Percentiles rank a stretch among this genome's conserved stretches.
Evolutionary conservation across 78 protist genomes (phyloP).

Genomic region (Salpingoeca rosetta): DNA sequence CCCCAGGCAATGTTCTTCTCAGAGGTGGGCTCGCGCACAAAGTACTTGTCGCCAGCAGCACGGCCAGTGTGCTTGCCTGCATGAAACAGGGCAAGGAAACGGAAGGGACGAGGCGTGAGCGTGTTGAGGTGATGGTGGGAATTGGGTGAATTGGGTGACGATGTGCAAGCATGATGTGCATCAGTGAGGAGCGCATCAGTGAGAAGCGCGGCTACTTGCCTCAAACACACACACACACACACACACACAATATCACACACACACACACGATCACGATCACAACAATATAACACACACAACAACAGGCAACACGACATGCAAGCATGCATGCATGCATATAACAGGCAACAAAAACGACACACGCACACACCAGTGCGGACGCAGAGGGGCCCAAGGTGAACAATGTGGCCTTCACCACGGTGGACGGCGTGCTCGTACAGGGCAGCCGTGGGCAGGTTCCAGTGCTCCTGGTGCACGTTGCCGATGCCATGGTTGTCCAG

Average conservation of each 20-base stretch:
- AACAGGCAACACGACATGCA: not conserved
- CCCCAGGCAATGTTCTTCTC: slow-evolving; percentile 79
- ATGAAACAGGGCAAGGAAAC: slow-evolving; percentile 40
- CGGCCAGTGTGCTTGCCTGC: slow-evolving; percentile 76
- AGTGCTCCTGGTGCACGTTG: slow-evolving; percentile 23
- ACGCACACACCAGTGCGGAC: not conserved
- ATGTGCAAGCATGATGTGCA: not conserved
- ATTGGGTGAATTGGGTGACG: not conserved
- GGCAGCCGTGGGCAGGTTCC: slow-evolving; percentile 56
- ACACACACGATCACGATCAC: not conserved
- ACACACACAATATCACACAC: not conserved
- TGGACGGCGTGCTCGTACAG: slow-evolving; percentile 71
- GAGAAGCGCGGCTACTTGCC: not conserved
- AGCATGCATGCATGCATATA: too few relatives aligned
- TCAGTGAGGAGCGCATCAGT: not conserved
- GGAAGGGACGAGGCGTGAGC: slow-evolving; percentile 37
- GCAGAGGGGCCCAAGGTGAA: not conserved
- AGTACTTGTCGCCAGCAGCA: slow-evolving; percentile 74
- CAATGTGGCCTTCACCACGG: slow-evolving; percentile 31
- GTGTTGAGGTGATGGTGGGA: not conserved
- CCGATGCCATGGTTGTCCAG: slow-evolving; percentile 5
- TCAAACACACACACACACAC: not conserved
- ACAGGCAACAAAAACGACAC: not conserved
- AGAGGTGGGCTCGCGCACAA: slow-evolving; percentile 47
- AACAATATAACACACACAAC: not conserved